Percentiles rank a stretch among this genome's conserved stretches.
These are phyloP conservation scores for Mycena latifolia DNA, from an alignment of 768 basidiomycete species.

Conservation along the genomic window DNA sequence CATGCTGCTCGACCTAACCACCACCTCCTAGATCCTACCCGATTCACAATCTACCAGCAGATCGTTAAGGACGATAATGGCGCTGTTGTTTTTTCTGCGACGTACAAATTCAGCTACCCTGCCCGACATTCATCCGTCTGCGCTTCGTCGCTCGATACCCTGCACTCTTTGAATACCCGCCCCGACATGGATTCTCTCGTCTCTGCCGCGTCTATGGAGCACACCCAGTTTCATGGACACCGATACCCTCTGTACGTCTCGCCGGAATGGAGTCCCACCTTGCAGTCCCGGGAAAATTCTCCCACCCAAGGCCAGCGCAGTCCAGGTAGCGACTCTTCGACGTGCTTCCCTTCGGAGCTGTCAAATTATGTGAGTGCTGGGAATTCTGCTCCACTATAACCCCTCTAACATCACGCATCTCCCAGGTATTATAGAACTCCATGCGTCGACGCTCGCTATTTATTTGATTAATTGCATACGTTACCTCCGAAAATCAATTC, in stretches of 20 bases:
- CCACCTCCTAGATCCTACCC: slow-evolving; percentile 66
- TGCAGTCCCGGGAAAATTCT: slow-evolving; percentile 24
- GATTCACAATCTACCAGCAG: slow-evolving; percentile 76
- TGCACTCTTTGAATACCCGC: slow-evolving; percentile 25
- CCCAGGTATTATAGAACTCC: slow-evolving; percentile 30
- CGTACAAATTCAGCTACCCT: slow-evolving; percentile 67
- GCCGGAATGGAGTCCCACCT: slow-evolving; percentile 6
- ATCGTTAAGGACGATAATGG: slow-evolving; percentile 55
- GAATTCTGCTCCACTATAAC: slow-evolving; percentile 19
- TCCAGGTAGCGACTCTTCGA: slow-evolving; percentile 36
- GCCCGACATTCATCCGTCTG: slow-evolving; percentile 27
- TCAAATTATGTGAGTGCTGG: slow-evolving; percentile 49
- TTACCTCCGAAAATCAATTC: slow-evolving; percentile 12
- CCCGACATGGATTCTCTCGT: slow-evolving; percentile 10
- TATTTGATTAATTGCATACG: slow-evolving; percentile 33
- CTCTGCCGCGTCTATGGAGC: slow-evolving; percentile 12
- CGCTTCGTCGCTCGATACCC: slow-evolving; percentile 30
- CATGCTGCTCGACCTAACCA: slow-evolving; percentile 2
- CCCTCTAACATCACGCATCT: slow-evolving; percentile 21
- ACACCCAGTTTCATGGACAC: neutral
- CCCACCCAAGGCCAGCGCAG: slow-evolving; percentile 32
- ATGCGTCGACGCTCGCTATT: slow-evolving; percentile 12
- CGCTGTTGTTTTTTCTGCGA: slow-evolving; percentile 64
- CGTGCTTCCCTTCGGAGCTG: slow-evolving; percentile 45
- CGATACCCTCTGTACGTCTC: slow-evolving; percentile 24